A percentile compares a stretch with the other conserved stretches of the same genome.
phyloP scores from a whole-genome alignment of 2,329 filamentous ascomycete genomes.

The Fusarium piperis region DNA sequence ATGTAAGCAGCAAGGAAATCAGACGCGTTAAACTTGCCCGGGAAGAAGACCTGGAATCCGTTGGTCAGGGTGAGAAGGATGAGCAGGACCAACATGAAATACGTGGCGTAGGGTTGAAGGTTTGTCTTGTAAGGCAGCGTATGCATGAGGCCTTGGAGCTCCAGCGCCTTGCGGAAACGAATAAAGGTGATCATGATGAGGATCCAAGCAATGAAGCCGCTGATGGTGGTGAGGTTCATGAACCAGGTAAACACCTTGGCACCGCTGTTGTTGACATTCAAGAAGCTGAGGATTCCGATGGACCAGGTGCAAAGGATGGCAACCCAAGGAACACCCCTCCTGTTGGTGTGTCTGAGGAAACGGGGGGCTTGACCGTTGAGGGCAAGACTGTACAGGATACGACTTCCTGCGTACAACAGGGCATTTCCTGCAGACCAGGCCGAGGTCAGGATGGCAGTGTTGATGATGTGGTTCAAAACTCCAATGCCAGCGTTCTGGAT shows the following conservation, averaged over 20 bases:
- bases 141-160: constrained; percentile 57
- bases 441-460: constrained; percentile 72
- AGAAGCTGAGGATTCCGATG: constrained; percentile 73
- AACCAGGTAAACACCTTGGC: constrained; percentile 27
- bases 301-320: constrained; percentile 64
- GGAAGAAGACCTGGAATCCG: constrained; percentile 79
- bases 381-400: constrained; percentile 76
- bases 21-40: constrained; percentile 67
- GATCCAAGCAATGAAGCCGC: constrained; percentile 55
- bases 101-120: constrained; percentile 72
- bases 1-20: constrained; percentile 73
- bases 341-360: constrained; percentile 68
- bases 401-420: constrained; percentile 72
- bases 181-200: constrained; percentile 54
- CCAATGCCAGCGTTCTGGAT: constrained; percentile 73
- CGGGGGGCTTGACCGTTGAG: constrained; percentile 71
- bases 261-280: constrained; percentile 24
- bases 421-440: constrained; percentile 70
- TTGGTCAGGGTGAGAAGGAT: constrained; percentile 74
- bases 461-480: constrained; percentile 72
- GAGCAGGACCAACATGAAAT: constrained; percentile 66
- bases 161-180: constrained; percentile 56
- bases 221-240: constrained; percentile 17
- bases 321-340: constrained; percentile 67
- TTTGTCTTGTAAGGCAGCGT: constrained; percentile 62